phyloP scores from a whole-genome alignment of 495 filamentous ascomycete species.

The Neurospora sp. region DNA sequence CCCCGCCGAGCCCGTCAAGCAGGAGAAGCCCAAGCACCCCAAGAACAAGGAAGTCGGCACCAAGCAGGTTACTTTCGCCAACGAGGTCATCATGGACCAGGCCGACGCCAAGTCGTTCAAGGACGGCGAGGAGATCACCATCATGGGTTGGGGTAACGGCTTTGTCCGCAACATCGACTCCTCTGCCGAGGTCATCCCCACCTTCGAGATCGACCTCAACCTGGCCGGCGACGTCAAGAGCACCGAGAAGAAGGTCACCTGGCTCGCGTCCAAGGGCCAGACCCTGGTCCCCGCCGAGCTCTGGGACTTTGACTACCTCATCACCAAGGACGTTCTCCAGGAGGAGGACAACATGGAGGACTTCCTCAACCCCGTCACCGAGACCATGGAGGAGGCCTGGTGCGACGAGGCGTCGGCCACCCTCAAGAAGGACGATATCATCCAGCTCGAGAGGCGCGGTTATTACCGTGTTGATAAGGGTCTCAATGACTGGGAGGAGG shows the following conservation, averaged over 20 bases:
- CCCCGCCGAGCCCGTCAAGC: conserved; percentile 50
- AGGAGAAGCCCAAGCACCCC: conserved; percentile 73
- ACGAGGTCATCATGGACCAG: conserved; percentile 70
- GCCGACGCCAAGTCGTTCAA: conserved; percentile 73
- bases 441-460: conserved; percentile 90
- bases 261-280: conserved; percentile 68
- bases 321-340: conserved; percentile 82
- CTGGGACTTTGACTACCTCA: conserved; percentile 83
- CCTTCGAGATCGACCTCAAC: conserved; percentile 68
- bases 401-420: conserved; percentile 73
- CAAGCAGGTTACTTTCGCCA: conserved; percentile 73
- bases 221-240: conserved; percentile 82
- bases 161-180: conserved; percentile 54
- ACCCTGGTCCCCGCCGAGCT: conserved; percentile 72
- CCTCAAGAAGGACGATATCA: conserved; percentile 72
- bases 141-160: conserved; percentile 95
- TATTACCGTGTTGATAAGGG: conserved; percentile 73
- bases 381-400: conserved; percentile 61
- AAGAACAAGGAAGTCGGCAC: conserved; percentile 78
- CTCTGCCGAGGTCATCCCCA: conserved; percentile 48
- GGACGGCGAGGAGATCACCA: conserved; percentile 81
- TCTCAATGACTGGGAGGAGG: conserved; percentile 30
- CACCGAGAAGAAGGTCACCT: conserved; percentile 93
- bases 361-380: conserved; percentile 65
- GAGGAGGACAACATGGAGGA: conserved; percentile 76